Evolutionary conservation across 139 green algal genomes (phyloP), one percentile per base, ranked within the genome.

Genomic region (Chlorella sp.): DNA sequence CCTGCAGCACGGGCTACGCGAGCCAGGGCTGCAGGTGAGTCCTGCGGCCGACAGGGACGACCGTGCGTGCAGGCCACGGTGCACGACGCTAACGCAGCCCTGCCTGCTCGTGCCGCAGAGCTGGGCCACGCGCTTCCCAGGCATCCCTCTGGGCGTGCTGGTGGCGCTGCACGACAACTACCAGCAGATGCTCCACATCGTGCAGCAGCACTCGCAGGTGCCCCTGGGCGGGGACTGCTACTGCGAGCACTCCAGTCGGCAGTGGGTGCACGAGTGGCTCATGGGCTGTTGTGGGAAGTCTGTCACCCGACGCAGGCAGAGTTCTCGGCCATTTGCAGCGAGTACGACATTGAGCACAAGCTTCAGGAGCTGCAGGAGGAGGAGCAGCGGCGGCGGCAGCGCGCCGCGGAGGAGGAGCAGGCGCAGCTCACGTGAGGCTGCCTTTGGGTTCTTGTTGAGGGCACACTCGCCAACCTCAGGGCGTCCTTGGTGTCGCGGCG

Each of bases 201-300:
- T 84, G 17, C 33, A 72, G 1, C 71, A 34, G 1, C 61, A 80
- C 59, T 84, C 73, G 29, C 67, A 84, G 78, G 78, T 83, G 29
- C 42, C n/a, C n/a, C n/a, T n/a, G 42, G 42, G 17, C 10, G 10
- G 42, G 10, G 10, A 55, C 42, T 10, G 10, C 42, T 55, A 24
- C 42, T 55, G 42, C 42, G 17, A 24, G 42, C 17, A 17, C 10
- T 17, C 17, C 42, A 24, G 42, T 24, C 42, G 17, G 10, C 10
- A 10, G 10, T 55, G 42, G 10, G 17, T 55, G 42, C 42, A 55
- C 17, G 42, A 17, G 10, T 55, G n/a, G n/a, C n/a, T 55, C 42
- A 55, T 17, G 10, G 17, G 42, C 42, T 55, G 42, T 55, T 10
- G 10, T 55, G 10, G 10, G 42, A 55, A 24, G 42, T 17, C 17